These are phyloP conservation scores for Pyrenophora graminea DNA, from an alignment of 2,329 filamentous ascomycete genomes.

Conservation along the genomic window DNA sequence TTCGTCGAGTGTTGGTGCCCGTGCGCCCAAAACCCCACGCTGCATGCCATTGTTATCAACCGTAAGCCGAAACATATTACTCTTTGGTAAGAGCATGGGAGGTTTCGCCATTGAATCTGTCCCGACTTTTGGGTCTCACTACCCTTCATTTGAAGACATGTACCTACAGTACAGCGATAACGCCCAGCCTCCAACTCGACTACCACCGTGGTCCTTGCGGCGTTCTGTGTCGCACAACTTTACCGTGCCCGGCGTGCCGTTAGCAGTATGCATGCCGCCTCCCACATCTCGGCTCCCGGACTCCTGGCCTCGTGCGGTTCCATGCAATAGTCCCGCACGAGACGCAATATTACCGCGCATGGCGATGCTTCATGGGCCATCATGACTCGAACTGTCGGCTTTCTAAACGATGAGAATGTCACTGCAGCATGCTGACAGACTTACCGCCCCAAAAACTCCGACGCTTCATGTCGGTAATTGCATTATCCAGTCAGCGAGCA, in stretches of 20 bases:
- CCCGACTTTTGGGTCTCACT: too few relatives aligned
- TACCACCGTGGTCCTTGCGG: not conserved
- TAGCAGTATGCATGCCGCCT: slow-evolving; percentile 5
- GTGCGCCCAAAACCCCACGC: not conserved
- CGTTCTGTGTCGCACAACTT: slow-evolving; percentile 1
- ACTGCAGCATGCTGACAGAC: not conserved
- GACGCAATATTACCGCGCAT: slow-evolving; percentile 1
- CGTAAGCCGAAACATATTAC: not conserved
- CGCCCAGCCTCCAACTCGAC: not conserved
- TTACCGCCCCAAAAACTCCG: not conserved
- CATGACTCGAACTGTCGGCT: not conserved
- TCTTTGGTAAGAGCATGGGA: not conserved
- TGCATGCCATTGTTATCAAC: not conserved
- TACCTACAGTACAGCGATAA: not conserved
- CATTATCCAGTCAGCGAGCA: not conserved
- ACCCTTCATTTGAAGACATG: not conserved
- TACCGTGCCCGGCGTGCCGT: not conserved
- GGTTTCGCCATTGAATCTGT: too few relatives aligned
- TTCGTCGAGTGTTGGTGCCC: slow-evolving; percentile 5
- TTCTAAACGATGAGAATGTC: slow-evolving; percentile 1
- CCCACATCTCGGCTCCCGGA: slow-evolving; percentile 6
- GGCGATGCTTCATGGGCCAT: not conserved
- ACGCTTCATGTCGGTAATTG: not conserved
- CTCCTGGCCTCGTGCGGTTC: slow-evolving; percentile 10
- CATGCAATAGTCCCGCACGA: slow-evolving; percentile 8